These are phyloP conservation scores for Podila horticola DNA, from an alignment of 192 early-diverging fungal species.

Conservation along the genomic window DNA sequence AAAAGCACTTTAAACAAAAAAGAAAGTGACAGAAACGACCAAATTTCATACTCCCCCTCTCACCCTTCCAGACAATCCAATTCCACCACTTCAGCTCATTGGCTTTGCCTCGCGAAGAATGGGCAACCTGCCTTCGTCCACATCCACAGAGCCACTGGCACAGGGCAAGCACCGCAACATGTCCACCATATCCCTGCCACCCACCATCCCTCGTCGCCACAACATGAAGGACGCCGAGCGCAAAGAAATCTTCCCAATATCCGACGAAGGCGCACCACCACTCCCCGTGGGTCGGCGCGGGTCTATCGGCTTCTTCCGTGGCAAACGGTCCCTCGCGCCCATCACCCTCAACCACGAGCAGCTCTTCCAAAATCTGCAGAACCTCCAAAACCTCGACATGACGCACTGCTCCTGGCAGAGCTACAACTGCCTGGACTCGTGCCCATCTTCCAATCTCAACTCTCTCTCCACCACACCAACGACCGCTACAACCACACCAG, in stretches of 20 bases:
- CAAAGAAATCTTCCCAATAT: slow-evolving; percentile 53
- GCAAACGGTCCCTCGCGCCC: slow-evolving; percentile 32
- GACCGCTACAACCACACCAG: slow-evolving; percentile 34
- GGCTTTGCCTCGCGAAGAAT: slow-evolving; percentile 17
- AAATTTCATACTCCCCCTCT: not conserved
- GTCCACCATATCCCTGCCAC: slow-evolving; percentile 44
- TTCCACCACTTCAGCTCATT: slow-evolving; percentile 7
- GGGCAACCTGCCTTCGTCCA: slow-evolving; percentile 53
- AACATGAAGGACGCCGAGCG: slow-evolving; percentile 47
- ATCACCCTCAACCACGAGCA: slow-evolving; percentile 33
- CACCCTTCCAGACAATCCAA: slow-evolving; percentile 6
- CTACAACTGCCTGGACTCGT: slow-evolving; percentile 34
- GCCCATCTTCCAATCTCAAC: slow-evolving; percentile 27
- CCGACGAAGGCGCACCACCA: slow-evolving; percentile 40
- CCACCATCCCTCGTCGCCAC: slow-evolving; percentile 49
- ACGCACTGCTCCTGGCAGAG: slow-evolving; percentile 33
- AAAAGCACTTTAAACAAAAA: too few relatives aligned
- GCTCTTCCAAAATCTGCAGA: slow-evolving; percentile 47
- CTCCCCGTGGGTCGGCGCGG: slow-evolving; percentile 18
- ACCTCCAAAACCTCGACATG: slow-evolving; percentile 38
- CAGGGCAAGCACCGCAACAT: slow-evolving; percentile 47
- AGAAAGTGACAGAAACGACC: too few relatives aligned
- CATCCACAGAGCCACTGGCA: slow-evolving; percentile 48
- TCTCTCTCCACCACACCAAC: slow-evolving; percentile 47
- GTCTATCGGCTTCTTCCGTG: slow-evolving; percentile 49